phyloP scores from a whole-genome alignment of 768 basidiomycete genomes.

The Panellus pusillus region DNA sequence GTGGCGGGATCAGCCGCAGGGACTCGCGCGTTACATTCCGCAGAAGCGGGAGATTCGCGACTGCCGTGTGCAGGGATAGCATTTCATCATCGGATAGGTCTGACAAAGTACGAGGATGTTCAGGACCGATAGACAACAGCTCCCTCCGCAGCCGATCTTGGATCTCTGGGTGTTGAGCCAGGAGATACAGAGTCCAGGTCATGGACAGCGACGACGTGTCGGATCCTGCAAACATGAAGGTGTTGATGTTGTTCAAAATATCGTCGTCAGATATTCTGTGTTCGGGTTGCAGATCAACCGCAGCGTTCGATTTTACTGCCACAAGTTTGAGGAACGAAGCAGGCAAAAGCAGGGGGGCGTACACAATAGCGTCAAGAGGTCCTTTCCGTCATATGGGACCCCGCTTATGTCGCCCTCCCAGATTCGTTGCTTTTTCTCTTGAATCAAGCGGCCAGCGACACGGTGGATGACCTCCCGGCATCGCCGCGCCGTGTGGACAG shows the following conservation, averaged over 20 bases:
- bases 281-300: conserved; percentile 64
- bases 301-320: conserved; percentile 80
- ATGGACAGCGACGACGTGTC: conserved; percentile 83
- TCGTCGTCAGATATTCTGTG: conserved; percentile 86
- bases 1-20: conserved; percentile 75
- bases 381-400: conserved; percentile 58
- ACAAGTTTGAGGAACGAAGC: background rate
- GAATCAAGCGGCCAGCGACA: conserved; percentile 73
- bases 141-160: conserved; percentile 77
- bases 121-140: conserved; percentile 46
- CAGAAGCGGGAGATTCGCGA: conserved; percentile 68
- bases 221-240: conserved; percentile 89
- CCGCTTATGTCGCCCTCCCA: conserved; percentile 57
- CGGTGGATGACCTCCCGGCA: conserved; percentile 65
- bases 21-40: conserved; percentile 77
- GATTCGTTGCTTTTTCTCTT: conserved; percentile 77
- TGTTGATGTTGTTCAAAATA: conserved; percentile 82
- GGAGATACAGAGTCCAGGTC: conserved; percentile 80
- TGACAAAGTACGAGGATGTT: conserved; percentile 37
- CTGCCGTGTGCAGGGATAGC: conserved; percentile 51
- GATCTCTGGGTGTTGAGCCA: conserved; percentile 64
- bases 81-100: conserved; percentile 64
- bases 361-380: conserved; percentile 79
- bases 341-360: conserved; percentile 30
- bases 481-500: conserved; percentile 47